phyloP scores from a whole-genome alignment of 129 eudicot species.

The Chrysanthemum makinoi region DNA sequence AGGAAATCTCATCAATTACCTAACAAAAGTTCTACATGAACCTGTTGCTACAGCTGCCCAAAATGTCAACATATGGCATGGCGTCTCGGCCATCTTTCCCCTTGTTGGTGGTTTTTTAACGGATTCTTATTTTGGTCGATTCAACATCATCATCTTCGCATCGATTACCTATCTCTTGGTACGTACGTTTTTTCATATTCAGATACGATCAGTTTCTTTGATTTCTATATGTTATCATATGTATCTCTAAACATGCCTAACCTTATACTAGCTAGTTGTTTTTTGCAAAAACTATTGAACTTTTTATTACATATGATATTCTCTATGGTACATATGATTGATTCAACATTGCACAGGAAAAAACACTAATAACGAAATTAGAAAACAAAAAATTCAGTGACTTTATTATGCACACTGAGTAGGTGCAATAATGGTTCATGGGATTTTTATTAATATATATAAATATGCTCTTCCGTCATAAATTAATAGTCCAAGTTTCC shows the following conservation, averaged over 20 bases:
- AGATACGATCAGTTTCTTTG: not conserved
- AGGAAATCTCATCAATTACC: constrained; percentile 61
- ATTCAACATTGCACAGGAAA: not conserved
- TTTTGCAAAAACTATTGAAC: not conserved
- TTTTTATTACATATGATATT: too few species aligned
- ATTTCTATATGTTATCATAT: not conserved
- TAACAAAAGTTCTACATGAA: constrained; percentile 42
- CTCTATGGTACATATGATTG: not conserved
- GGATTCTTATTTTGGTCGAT: constrained; percentile 70
- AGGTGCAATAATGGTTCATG: too few species aligned
- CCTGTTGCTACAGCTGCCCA: constrained; percentile 59
- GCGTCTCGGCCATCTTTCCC: constrained; percentile 61
- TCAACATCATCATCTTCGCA: constrained; percentile 51
- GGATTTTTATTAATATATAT: too few species aligned
- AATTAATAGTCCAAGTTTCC: too few species aligned
- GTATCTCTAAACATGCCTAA: not conserved
- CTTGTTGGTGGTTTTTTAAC: constrained; percentile 67
- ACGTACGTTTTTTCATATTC: not conserved
- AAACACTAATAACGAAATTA: not conserved
- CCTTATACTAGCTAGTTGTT: not conserved
- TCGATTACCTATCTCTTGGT: constrained; percentile 59
- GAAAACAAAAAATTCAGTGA: too few species aligned
- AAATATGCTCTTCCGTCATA: too few species aligned
- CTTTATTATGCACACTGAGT: too few species aligned
- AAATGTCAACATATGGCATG: constrained; percentile 66